Percentiles rank a stretch among this genome's conserved stretches.
Evolutionary conservation across 208 protist species (phyloP).

Genomic region (Acanthamoeba quina): DNA sequence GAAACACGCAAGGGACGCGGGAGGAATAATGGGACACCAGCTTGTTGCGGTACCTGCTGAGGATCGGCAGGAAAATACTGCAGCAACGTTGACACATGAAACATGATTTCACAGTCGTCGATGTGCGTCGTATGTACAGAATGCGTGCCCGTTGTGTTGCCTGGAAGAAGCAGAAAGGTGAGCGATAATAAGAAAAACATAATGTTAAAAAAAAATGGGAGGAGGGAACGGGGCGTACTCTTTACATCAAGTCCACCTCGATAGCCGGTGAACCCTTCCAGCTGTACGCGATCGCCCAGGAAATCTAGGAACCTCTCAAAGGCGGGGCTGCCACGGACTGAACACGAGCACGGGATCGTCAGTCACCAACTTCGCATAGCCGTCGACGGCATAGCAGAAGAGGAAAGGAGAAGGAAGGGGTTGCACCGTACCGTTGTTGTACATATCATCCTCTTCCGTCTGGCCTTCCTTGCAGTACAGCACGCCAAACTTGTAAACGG

Average conservation of each 20-base stretch:
- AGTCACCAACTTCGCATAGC: background rate
- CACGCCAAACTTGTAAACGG: slow-evolving; percentile 84
- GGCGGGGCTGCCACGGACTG: background rate
- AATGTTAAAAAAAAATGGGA: no score
- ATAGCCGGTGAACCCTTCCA: slow-evolving; percentile 83
- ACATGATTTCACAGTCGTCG: slow-evolving; percentile 85
- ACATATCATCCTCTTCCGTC: slow-evolving; percentile 79
- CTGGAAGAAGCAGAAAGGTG: background rate
- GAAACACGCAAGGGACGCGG: background rate
- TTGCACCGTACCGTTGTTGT: slow-evolving; percentile 75
- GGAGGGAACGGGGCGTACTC: background rate
- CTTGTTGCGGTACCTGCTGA: slow-evolving; percentile 54
- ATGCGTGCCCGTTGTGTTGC: slow-evolving; percentile 82
- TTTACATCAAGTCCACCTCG: slow-evolving; percentile 83
- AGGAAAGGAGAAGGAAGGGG: background rate
- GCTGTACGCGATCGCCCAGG: slow-evolving; percentile 78
- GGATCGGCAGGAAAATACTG: slow-evolving; percentile 73
- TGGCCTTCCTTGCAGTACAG: slow-evolving; percentile 84
- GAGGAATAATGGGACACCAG: background rate
- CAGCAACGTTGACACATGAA: slow-evolving; percentile 85
- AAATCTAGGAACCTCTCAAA: slow-evolving; percentile 84
- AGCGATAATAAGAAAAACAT: no score
- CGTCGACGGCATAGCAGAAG: background rate
- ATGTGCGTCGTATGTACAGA: slow-evolving; percentile 76
- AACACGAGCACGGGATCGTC: background rate